phyloP scores from a whole-genome alignment of 1,139 yeast species.

The Spathaspora sp. region DNA sequence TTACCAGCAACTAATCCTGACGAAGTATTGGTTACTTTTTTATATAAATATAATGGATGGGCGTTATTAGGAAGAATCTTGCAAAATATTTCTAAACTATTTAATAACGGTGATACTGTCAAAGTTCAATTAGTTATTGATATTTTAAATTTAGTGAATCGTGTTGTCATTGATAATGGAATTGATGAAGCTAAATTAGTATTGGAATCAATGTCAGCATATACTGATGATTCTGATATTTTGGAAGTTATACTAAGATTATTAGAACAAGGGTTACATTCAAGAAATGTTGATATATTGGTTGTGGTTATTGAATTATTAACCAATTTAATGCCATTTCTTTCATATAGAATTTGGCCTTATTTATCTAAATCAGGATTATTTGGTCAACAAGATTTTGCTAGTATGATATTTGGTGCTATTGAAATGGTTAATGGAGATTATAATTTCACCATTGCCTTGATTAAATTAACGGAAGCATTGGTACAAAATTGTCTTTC shows the following conservation, averaged over 20 bases:
- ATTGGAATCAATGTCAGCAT: conserved; percentile 56
- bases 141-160: conserved; percentile 52
- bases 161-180: conserved; percentile 45
- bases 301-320: conserved; percentile 53
- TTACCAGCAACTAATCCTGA: conserved; percentile 46
- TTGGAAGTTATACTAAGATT: conserved; percentile 65
- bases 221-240: conserved; percentile 66
- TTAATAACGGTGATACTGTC: conserved; percentile 32
- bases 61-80: conserved; percentile 74
- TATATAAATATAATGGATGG: conserved; percentile 84
- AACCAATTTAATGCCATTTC: conserved; percentile 44
- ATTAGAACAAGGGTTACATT: conserved; percentile 66
- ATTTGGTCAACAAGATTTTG: conserved; percentile 67
- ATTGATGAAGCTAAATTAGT: conserved; percentile 42
- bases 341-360: conserved; percentile 76
- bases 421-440: conserved; percentile 71
- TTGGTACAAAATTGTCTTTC: conserved; percentile 56
- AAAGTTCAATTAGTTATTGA: conserved; percentile 43
- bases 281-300: conserved; percentile 49
- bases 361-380: conserved; percentile 67
- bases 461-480: conserved; percentile 54
- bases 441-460: conserved; percentile 60
- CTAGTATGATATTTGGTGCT: conserved; percentile 64
- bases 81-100: conserved; percentile 55
- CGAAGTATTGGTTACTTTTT: conserved; percentile 64